These are phyloP conservation scores for Rhizophora apiculata DNA, from an alignment of 345 rosid genomes.

Conservation along the genomic window DNA sequence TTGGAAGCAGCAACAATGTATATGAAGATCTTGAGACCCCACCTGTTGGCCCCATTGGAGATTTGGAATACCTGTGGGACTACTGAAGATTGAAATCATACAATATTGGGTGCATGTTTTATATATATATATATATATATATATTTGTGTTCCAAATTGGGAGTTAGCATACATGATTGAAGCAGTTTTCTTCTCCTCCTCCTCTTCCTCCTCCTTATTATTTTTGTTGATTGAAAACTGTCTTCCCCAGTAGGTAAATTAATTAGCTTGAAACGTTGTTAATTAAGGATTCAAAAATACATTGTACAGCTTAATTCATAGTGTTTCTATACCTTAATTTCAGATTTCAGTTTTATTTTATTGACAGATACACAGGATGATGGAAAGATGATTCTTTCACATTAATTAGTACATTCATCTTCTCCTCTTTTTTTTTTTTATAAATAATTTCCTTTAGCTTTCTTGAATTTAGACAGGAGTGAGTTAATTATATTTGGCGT, in stretches of 20 bases:
- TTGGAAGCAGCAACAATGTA: constrained; percentile 20
- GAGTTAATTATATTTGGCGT: too few species aligned
- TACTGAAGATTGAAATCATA: constrained; percentile 18
- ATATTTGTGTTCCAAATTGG: constrained; percentile 16
- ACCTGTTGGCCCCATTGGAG: constrained; percentile 25
- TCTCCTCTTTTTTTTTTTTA: neutral
- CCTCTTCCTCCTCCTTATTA: neutral
- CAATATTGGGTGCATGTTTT: neutral
- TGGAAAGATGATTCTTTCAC: constrained; percentile 22
- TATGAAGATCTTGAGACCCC: constrained; percentile 28
- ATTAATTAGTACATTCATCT: constrained; percentile 6
- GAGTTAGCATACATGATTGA: constrained; percentile 3
- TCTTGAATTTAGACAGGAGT: too few species aligned
- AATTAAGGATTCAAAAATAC: constrained; percentile 19
- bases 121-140: neutral
- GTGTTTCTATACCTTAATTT: constrained; percentile 25
- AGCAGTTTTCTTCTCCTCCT: constrained; percentile 1
- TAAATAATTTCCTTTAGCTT: neutral
- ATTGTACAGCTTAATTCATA: constrained; percentile 33
- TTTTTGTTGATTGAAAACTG: too few species aligned
- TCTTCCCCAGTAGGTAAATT: constrained; percentile 2
- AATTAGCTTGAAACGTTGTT: constrained; percentile 19
- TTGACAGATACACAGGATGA: neutral
- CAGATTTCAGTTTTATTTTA: constrained; percentile 15
- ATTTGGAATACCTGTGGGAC: constrained; percentile 40